Conservation (phyloP, 768 basidiomycete species). For the Tricholomella constricta region DNA sequence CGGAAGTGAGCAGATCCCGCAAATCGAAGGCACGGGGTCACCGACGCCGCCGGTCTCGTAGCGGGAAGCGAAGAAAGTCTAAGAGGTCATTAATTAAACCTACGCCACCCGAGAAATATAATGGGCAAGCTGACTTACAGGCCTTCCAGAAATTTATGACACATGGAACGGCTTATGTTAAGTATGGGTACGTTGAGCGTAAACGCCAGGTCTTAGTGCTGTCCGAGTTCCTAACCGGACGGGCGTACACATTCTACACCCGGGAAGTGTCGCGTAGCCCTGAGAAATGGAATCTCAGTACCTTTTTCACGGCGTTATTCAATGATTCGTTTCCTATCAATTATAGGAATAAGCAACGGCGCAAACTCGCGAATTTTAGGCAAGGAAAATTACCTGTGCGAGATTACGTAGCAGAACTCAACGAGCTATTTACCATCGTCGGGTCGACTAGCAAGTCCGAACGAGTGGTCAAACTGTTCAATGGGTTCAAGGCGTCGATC, state of each 20-base stretch:
- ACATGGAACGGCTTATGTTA: constrained; percentile 16
- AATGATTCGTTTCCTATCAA: constrained; percentile 17
- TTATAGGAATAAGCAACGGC: constrained; percentile 27
- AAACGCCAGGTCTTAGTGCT: not conserved
- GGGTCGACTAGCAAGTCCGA: constrained; percentile 25
- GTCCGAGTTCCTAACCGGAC: not conserved
- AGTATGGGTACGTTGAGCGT: constrained; percentile 1
- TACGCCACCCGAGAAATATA: constrained; percentile 18
- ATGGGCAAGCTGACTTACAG: constrained; percentile 10
- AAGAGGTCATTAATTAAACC: constrained; percentile 18
- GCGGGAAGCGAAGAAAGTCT: too few relatives aligned
- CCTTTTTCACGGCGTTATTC: constrained; percentile 9
- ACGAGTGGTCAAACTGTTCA: constrained; percentile 36
- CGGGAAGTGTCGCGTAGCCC: not conserved
- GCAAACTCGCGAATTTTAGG: constrained; percentile 18
- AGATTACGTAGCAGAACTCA: constrained; percentile 32
- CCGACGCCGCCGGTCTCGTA: not conserved
- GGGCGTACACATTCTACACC: constrained; percentile 1
- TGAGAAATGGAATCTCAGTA: not conserved
- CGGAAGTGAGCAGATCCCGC: too few relatives aligned
- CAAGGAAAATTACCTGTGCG: constrained; percentile 28
- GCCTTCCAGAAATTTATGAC: constrained; percentile 20
- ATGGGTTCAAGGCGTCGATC: constrained; percentile 27
- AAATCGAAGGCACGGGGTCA: too few relatives aligned
- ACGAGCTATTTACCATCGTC: constrained; percentile 29